These are phyloP conservation scores for Sistotremastrum suecicum DNA, from an alignment of 768 basidiomycete species.

Conservation along the genomic window DNA sequence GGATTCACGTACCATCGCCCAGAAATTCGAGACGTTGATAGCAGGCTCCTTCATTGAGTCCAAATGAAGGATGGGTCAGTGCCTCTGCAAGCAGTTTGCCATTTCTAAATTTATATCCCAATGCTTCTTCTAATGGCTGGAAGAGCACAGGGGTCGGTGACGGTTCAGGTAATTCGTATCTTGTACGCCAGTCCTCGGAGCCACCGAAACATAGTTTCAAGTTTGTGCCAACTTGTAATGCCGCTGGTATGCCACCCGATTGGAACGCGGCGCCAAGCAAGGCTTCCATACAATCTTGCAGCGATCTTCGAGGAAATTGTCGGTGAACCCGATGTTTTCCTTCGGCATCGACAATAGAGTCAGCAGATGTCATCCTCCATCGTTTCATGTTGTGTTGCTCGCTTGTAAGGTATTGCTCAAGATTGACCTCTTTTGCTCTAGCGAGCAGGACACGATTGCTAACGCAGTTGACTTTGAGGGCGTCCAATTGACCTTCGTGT, in stretches of 20 bases:
- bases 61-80: slow-evolving; percentile 75
- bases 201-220: slow-evolving; percentile 69
- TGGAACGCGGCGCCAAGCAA: slow-evolving; percentile 64
- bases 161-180: slow-evolving; percentile 26
- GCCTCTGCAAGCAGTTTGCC: slow-evolving; percentile 60
- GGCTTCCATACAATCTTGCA: slow-evolving; percentile 87
- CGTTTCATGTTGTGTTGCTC: slow-evolving; percentile 37
- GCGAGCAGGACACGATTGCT: slow-evolving; percentile 58
- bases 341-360: slow-evolving; percentile 9
- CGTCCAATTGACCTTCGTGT: slow-evolving; percentile 73
- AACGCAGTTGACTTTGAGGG: slow-evolving; percentile 47
- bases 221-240: slow-evolving; percentile 46
- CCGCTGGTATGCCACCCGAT: slow-evolving; percentile 56
- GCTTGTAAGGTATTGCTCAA: slow-evolving; percentile 49
- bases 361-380: slow-evolving; percentile 45
- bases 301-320: slow-evolving; percentile 46
- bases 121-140: slow-evolving; percentile 36
- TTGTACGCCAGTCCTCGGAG: slow-evolving; percentile 46
- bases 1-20: slow-evolving; percentile 57
- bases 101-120: slow-evolving; percentile 59
- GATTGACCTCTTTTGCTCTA: slow-evolving; percentile 46
- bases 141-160: slow-evolving; percentile 34
- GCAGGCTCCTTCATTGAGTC: slow-evolving; percentile 34
- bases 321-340: slow-evolving; percentile 23
- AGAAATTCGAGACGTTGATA: slow-evolving; percentile 85